Percentiles rank a stretch among this genome's conserved stretches.
phyloP scores from a whole-genome alignment of 2,329 filamentous ascomycete species.

The Trichoderma atroviride region DNA sequence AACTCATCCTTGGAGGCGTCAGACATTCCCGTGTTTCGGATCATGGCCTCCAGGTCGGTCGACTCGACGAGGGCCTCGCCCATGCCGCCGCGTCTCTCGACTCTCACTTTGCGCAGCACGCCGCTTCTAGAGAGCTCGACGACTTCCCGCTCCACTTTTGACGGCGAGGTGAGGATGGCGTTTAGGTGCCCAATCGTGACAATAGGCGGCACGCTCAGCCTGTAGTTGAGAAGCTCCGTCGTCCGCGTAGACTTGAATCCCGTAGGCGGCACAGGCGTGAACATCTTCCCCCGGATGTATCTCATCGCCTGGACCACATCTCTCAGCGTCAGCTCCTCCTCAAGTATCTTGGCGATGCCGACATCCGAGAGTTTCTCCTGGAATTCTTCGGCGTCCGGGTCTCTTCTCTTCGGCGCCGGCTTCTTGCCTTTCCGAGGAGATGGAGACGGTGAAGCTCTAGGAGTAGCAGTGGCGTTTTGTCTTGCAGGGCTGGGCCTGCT shows the following conservation, averaged over 20 bases:
- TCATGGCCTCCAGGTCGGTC: conserved; percentile 56
- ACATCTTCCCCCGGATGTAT: conserved; percentile 64
- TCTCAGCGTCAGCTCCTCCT: conserved; percentile 58
- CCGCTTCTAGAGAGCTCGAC: conserved; percentile 62
- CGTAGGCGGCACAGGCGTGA: conserved; percentile 62
- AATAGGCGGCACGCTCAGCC: conserved; percentile 61
- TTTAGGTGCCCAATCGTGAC: conserved; percentile 69
- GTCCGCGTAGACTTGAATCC: conserved; percentile 68
- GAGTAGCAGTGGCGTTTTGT: not conserved
- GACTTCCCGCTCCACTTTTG: conserved; percentile 67
- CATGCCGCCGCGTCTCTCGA: conserved; percentile 62
- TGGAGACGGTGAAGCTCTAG: conserved; percentile 28
- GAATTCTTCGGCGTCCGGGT: conserved; percentile 39
- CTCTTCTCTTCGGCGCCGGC: conserved; percentile 32
- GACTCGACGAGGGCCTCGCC: conserved; percentile 67
- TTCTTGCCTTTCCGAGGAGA: conserved; percentile 35
- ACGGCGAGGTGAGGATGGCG: conserved; percentile 63
- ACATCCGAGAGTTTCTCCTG: conserved; percentile 60
- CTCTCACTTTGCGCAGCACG: conserved; percentile 61
- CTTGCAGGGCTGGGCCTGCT: not conserved
- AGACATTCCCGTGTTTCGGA: conserved; percentile 44
- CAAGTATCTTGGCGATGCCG: conserved; percentile 59
- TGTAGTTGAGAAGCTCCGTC: conserved; percentile 64
- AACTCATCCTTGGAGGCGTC: conserved; percentile 55
- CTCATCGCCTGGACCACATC: conserved; percentile 67